These are phyloP conservation scores for Bruguiera hainesii DNA, from an alignment of 441 rosid species.

Conservation along the genomic window DNA sequence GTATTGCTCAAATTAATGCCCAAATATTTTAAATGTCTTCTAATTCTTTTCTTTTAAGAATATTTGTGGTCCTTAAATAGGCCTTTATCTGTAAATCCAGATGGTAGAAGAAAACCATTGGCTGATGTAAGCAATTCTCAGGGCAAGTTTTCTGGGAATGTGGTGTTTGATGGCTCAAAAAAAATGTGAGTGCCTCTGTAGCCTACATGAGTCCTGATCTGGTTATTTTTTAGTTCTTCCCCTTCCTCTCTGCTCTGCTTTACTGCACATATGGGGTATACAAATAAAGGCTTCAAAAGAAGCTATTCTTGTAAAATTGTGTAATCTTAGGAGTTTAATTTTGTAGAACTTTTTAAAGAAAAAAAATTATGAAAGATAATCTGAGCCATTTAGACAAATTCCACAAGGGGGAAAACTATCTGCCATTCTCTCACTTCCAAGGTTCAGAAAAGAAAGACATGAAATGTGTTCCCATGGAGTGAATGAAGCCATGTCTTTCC, in stretches of 20 bases:
- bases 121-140: constrained; percentile 69
- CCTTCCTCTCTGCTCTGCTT: not conserved
- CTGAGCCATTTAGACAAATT: not conserved
- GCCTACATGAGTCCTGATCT: constrained; percentile 2
- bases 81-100: constrained; percentile 30
- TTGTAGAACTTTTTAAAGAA: no score
- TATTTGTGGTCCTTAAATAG: constrained; percentile 1
- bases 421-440: not conserved
- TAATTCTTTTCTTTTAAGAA: constrained; percentile 4
- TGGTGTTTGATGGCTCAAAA: constrained; percentile 46
- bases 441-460: no score
- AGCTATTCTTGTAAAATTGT: not conserved
- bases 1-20: constrained; percentile 31
- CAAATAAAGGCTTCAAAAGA: not conserved
- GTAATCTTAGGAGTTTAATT: not conserved
- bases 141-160: constrained; percentile 27
- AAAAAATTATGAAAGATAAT: constrained; percentile 1
- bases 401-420: no score
- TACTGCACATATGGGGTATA: not conserved
- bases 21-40: not conserved
- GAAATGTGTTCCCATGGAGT: no score
- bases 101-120: constrained; percentile 62
- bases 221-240: constrained; percentile 5
- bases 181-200: constrained; percentile 43
- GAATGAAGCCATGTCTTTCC: not conserved